phyloP scores from a whole-genome alignment of 1,284 basidiomycete species.

The Meripilus lineatus region DNA sequence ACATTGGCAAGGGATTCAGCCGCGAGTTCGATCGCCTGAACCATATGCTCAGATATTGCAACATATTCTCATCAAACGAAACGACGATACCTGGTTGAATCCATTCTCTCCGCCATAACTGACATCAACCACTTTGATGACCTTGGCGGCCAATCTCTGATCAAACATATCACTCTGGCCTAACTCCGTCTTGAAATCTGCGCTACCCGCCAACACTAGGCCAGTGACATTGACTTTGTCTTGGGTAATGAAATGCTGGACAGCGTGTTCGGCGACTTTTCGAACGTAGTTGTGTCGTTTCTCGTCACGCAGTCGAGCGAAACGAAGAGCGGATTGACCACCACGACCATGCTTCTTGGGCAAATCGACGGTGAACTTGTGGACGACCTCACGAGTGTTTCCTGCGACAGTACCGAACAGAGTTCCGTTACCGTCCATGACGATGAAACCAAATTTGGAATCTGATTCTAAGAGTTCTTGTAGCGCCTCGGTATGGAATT shows the following conservation, averaged over 20 bases:
- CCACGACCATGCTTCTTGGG: slow-evolving; percentile 99
- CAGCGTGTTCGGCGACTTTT: slow-evolving; percentile 95
- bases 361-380: slow-evolving; percentile 98
- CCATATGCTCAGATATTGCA: not conserved
- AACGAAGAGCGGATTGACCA: slow-evolving; percentile 99
- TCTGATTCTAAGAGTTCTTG: slow-evolving; percentile 97
- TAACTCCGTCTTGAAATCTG: slow-evolving; percentile 99
- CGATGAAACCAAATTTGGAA: slow-evolving; percentile 97
- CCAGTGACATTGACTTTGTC: slow-evolving; percentile 99
- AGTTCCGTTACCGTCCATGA: slow-evolving; percentile 98
- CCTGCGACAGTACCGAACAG: slow-evolving; percentile 96
- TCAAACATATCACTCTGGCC: slow-evolving; percentile 98
- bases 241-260: slow-evolving; percentile 97
- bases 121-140: slow-evolving; percentile 98
- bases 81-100: slow-evolving; percentile 80
- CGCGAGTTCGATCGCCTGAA: slow-evolving; percentile 92
- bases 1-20: slow-evolving; percentile 96
- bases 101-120: slow-evolving; percentile 99
- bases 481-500: slow-evolving; percentile 98
- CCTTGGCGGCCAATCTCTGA: slow-evolving; percentile 78
- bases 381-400: slow-evolving; percentile 95
- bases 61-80: not conserved
- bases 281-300: slow-evolving; percentile 99
- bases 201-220: slow-evolving; percentile 95
- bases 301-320: slow-evolving; percentile 98